A percentile compares a stretch with the other conserved stretches of the same genome.
Conservation (phyloP, 805 yeast genomes). For the Ogataea pilisensis region DNA sequence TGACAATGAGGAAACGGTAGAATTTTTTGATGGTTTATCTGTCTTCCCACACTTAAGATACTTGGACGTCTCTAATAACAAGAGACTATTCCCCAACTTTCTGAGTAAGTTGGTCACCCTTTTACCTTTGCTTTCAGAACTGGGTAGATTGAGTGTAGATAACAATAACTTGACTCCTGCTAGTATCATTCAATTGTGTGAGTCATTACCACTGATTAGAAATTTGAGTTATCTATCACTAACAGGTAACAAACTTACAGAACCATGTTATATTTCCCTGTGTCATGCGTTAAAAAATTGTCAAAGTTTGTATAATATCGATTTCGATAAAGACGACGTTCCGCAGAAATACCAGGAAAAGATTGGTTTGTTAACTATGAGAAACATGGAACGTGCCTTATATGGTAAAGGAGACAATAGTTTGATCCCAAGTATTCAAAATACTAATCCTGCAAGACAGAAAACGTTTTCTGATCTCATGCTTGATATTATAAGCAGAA, state of each 20-base stretch:
- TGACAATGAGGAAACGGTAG: constrained; percentile 47
- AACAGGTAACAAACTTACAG: constrained; percentile 56
- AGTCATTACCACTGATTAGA: constrained; percentile 64
- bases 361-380: constrained; percentile 75
- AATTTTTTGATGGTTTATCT: constrained; percentile 46
- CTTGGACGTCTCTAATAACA: constrained; percentile 71
- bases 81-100: constrained; percentile 60
- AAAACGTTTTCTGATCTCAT: constrained; percentile 21
- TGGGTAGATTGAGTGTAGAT: constrained; percentile 70
- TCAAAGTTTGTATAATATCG: constrained; percentile 60
- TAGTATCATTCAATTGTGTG: constrained; percentile 57
- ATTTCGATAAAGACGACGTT: constrained; percentile 58
- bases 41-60: constrained; percentile 58
- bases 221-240: constrained; percentile 66
- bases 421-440: not conserved
- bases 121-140: constrained; percentile 62
- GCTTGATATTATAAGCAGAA: constrained; percentile 17
- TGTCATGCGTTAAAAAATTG: constrained; percentile 68
- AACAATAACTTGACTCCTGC: constrained; percentile 54
- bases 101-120: constrained; percentile 54
- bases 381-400: constrained; percentile 67
- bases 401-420: constrained; percentile 21
- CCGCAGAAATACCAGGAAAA: constrained; percentile 63
- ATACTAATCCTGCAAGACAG: not conserved
- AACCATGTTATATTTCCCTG: constrained; percentile 59